Evolutionary conservation across 2,329 filamentous ascomycete species (phyloP), one percentile per base, ranked within the genome.

Genomic region (Rasamsonia emersonii): DNA sequence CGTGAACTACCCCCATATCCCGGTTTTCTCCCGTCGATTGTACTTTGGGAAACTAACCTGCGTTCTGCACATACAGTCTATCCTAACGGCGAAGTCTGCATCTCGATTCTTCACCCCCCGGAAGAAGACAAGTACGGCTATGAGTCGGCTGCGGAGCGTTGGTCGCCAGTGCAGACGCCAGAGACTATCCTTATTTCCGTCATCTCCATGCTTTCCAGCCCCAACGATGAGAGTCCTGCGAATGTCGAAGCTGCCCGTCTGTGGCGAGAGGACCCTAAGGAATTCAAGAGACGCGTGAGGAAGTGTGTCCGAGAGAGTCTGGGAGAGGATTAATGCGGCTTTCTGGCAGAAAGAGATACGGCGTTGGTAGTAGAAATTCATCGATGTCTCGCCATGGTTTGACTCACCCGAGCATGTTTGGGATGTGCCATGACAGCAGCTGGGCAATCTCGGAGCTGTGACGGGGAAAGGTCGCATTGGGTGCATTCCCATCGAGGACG

Each of bases 81-180:
- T 65, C 67, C 75, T 5, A 77, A 75, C 53, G 91, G 91, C 50
- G 77, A 81, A 44, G 84, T 98, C 36, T 98, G 91, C 70, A 96
- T 98, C 58, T 93, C 84, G 25, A 98, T 98, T 63, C 72, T 98
- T 24, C 91, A 98, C 59, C 84, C 89, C 9, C 89, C 91, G 4
- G 88, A 85, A 63, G 88, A 95, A 52, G 91, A 98, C 54, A 79
- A 84, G 53, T 91, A 83, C 61, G 89, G 89, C 32, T 98, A 98
- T 65, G 91, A 98, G 61, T 74, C 75, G 16, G 88, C 86, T 10
- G 72, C 77, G 18, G 91, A 98, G 70, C 77, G 91, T 39, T 98
- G 91, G 91, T 83, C 75, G 37, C 91, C 91, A 17, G 89, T 96
- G 2, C 91, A 96, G 61, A 88, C 82, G 9, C 88, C 89, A 32